These are phyloP conservation scores for Agaricus subrufescens DNA, from an alignment of 768 basidiomycete genomes.

Conservation along the genomic window DNA sequence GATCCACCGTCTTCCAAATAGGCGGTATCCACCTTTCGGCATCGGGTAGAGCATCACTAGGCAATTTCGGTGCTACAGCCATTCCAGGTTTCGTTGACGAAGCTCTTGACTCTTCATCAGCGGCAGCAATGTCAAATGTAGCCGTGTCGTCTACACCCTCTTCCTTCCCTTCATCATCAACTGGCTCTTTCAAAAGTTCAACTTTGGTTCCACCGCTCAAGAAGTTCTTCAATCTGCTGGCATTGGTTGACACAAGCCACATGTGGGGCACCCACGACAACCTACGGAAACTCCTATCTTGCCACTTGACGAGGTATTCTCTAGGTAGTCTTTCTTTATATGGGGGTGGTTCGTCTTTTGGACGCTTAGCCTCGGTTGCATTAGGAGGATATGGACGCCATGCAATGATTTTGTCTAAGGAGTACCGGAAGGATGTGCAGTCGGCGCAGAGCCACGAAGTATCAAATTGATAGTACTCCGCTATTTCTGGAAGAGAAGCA, in stretches of 20 bases:
- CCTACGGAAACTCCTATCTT: slow-evolving; percentile 69
- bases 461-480: slow-evolving; percentile 52
- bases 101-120: slow-evolving; percentile 31
- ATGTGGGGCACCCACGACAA: slow-evolving; percentile 89
- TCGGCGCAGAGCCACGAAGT: slow-evolving; percentile 69
- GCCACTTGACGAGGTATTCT: slow-evolving; percentile 94
- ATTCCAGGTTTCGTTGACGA: slow-evolving; percentile 27
- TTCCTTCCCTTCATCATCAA: slow-evolving; percentile 25
- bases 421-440: slow-evolving; percentile 66
- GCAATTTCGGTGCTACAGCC: slow-evolving; percentile 18
- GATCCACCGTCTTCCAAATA: slow-evolving; percentile 87
- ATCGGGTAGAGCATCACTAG: slow-evolving; percentile 48
- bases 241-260: slow-evolving; percentile 74
- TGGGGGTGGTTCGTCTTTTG: slow-evolving; percentile 35
- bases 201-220: slow-evolving; percentile 64
- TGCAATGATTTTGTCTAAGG: slow-evolving; percentile 81
- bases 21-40: slow-evolving; percentile 72
- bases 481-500: slow-evolving; percentile 40
- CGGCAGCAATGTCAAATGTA: slow-evolving; percentile 32
- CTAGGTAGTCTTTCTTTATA: slow-evolving; percentile 67
- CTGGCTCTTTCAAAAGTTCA: slow-evolving; percentile 50
- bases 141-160: slow-evolving; percentile 20
- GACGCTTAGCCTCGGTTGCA: slow-evolving; percentile 47
- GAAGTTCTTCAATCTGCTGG: slow-evolving; percentile 74
- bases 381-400: slow-evolving; percentile 81